Conservation (phyloP, 2,329 filamentous ascomycete species). For the Parastagonospora avenae region DNA sequence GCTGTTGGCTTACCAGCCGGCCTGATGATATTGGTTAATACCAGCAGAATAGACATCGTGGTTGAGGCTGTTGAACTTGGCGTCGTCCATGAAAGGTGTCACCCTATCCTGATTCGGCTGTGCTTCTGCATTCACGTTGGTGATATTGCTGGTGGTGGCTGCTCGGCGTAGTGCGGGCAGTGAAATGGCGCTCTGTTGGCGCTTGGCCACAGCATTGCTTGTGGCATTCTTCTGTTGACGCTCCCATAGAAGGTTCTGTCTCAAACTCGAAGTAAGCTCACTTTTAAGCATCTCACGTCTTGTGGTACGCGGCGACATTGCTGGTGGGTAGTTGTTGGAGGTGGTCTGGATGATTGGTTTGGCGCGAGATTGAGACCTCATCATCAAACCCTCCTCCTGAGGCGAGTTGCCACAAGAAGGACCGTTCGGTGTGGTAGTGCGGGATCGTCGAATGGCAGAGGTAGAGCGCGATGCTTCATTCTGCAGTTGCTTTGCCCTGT, state of each 20-base stretch:
- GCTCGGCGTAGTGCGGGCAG: conserved; percentile 42
- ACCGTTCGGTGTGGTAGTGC: conserved; percentile 70
- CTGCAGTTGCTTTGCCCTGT: conserved; percentile 71
- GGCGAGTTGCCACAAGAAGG: conserved; percentile 67
- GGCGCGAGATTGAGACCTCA: conserved; percentile 64
- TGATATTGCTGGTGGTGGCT: conserved; percentile 75
- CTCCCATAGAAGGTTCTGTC: conserved; percentile 92
- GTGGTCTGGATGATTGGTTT: conserved; percentile 81
- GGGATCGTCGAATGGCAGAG: conserved; percentile 63
- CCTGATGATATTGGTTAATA: conserved; percentile 81
- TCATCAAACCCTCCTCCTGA: conserved; percentile 63
- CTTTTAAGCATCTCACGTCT: conserved; percentile 94
- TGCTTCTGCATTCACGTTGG: conserved; percentile 77
- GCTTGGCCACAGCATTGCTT: conserved; percentile 85
- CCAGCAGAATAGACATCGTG: conserved; percentile 40
- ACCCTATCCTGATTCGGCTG: conserved; percentile 52
- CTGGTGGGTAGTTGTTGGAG: conserved; percentile 71
- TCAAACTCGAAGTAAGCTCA: conserved; percentile 89
- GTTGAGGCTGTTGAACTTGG: conserved; percentile 19
- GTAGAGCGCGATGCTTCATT: conserved; percentile 65
- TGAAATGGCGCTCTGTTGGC: conserved; percentile 70
- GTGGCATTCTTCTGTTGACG: conserved; percentile 92
- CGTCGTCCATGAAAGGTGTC: conserved; percentile 62
- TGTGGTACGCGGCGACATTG: conserved; percentile 88
- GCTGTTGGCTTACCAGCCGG: conserved; percentile 71